phyloP scores from a whole-genome alignment of 257 asterid genomes.

The Pogostemon cablin region DNA sequence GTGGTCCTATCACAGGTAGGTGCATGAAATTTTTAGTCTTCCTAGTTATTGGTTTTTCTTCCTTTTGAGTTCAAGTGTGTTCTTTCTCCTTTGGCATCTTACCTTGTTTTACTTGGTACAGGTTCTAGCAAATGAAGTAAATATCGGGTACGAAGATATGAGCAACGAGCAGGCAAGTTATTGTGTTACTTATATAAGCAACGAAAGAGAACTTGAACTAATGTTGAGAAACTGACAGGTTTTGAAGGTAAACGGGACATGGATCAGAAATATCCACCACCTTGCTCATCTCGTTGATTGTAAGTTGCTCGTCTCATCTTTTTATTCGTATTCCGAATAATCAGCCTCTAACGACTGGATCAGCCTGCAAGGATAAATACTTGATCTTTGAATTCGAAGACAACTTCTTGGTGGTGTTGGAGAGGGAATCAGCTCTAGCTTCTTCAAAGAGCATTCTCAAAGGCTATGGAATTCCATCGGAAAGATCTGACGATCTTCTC shows the following conservation, averaged over 20 bases:
- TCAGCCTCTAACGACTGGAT: slow-evolving; percentile 17
- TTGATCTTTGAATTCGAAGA: slow-evolving; percentile 84
- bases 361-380: slow-evolving; percentile 78
- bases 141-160: slow-evolving; percentile 94
- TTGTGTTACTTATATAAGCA: neutral
- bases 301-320: slow-evolving; percentile 45
- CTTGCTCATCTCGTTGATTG: slow-evolving; percentile 89
- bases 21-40: neutral
- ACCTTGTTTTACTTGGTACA: slow-evolving; percentile 35
- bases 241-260: slow-evolving; percentile 77
- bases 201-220: slow-evolving; percentile 22
- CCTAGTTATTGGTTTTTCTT: neutral
- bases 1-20: slow-evolving; percentile 92
- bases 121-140: slow-evolving; percentile 95
- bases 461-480: slow-evolving; percentile 87
- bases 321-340: neutral
- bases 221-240: slow-evolving; percentile 56
- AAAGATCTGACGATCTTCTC: slow-evolving; percentile 73
- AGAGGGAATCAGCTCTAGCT: slow-evolving; percentile 67
- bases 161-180: slow-evolving; percentile 86
- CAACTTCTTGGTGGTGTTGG: slow-evolving; percentile 75
- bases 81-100: neutral
- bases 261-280: slow-evolving; percentile 86
- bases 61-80: no score
- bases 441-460: slow-evolving; percentile 76